Evolutionary conservation across 805 yeast genomes (phyloP), one percentile per base, ranked within the genome.

Genomic region (Pichia cephalocereana): DNA sequence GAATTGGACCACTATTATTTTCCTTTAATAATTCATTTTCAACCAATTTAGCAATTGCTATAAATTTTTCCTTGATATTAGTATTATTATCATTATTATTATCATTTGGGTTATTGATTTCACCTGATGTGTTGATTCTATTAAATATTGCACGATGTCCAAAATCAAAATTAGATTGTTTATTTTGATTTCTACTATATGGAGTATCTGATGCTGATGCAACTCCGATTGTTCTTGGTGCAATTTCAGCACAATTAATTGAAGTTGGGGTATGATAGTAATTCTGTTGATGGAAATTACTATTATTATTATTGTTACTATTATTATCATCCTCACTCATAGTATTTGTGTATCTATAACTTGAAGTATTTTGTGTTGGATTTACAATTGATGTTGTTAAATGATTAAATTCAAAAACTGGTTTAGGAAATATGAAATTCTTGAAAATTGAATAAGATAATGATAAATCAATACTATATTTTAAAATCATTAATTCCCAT

Each of bases 401-500:
- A 17, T 18, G 15, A 28, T 40, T 32, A 2, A 12, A 15, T 26
- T 39, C 38, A 38, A 34, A 23, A 8, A 40, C 30, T 7, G 55
- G 55, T 28, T 46, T 43, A 15, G 55, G 55, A 17, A 49, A 46
- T 11, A 46, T 30, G 17, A 49, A 48, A 31, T 44, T 38, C 28
- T 36, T 27, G 6, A 52, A 52, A 18, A 44, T 14, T 8, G 47
- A 41, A 34, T 49, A 47, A 12, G 53, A 43, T 17, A 39, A 18
- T n/a, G 41, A 27, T 27, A 50, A 38, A 38, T 54, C 51, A 23
- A 60, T 36, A 10, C 46, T 40, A 36, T 46, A 52, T 34, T 56
- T 58, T 23, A 54, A 39, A 38, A 58, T 54, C 49, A 59, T 54
- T 40, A 61, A 43, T 27, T 48, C 38, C 65, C 65, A 61, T 15